Evolutionary conservation across 352 stramenopile species (phyloP), one percentile per base, ranked within the genome.

Genomic region (Pythium coloratum): DNA sequence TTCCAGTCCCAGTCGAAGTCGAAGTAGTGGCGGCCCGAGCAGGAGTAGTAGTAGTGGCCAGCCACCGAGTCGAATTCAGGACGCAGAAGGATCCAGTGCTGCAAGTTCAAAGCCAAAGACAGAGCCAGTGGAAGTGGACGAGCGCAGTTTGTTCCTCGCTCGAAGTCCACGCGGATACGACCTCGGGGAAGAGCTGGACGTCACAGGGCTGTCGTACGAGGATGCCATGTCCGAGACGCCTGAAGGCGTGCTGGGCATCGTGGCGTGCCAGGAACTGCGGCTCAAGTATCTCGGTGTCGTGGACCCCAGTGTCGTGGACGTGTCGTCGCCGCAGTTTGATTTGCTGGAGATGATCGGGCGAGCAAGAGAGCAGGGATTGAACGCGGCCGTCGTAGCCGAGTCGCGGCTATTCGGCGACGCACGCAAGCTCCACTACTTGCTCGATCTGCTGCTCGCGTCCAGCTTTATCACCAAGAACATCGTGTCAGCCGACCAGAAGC

Each of bases 401-500:
- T 82, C 80, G 24, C 71, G 63, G 20, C 59, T 90, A 4, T 92
- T 92, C 71, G 81, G 83, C 36, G 82, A 94, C 53, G 80, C 84
- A 1, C 77, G 83, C 10, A 91, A 92, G 63, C 69, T 94, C 7
- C 85, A 95, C 54, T 93, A 95, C 64, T 61, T 92, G n/a, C 70
- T 95, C 20, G 85, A 95, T 59, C 73, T 91, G 62, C 66, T 95
- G n/a, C 76, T 94, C 47, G 81, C 64, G 33, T 70, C 67, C 20
- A 80, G 78, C 9, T 82, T 83, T 47, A 75, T 91, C 28, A 75
- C 77, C 18, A 95, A 95, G 62, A 91, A 92, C 53, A 94, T 94
- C 42, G 74, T 95, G 46, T 86, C 76, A 7, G 70, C 84, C 28
- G 73, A 90, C 12, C 78, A 85, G 18, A 76, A 75, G 54, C 78